Evolutionary conservation across 2,329 filamentous ascomycete genomes (phyloP), one percentile per base, ranked within the genome.

Genomic region (Phaeosphaeria sp.): DNA sequence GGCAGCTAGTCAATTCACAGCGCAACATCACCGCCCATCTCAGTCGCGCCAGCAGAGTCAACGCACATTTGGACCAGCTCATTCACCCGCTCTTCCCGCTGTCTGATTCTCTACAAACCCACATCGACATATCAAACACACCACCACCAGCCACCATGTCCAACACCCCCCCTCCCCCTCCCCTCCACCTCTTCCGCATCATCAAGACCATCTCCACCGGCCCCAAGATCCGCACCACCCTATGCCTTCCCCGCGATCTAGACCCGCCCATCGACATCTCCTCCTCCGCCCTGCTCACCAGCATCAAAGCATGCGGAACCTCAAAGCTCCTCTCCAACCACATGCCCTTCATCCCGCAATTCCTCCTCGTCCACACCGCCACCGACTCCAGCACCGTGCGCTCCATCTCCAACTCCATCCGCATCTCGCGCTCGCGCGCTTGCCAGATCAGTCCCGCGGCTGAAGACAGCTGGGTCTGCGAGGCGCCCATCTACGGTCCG

Each of bases 401-500:
- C n/a, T 2, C 6, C 2, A 11, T 21, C n/a, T 7, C 17, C 20
- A n/a, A 20, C 40, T 3, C 11, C 30, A 36, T 36, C 6, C 3
- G 6, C 6, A 36, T 13, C 15, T 13, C 30, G 30, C 30, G 30
- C 30, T 13, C 3, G 8, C 30, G 30, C 11, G 30, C 30, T 13
- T 39, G 22, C 30, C 54, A 61, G 51, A 20, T 57, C 13, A 58
- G 55, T 1, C 8, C 15, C 2, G 21, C 18, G 2, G n/a, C 56
- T 11, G 15, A 7, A 8, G 51, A 22, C 0, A 60, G 55, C 6
- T 68, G 54, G 47, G 18, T 53, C 1, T 54, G 48, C 50, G 24
- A 60, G 13, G 55, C 53, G 1, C 61, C 65, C 1, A 21, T 62
- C 8, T 66, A 65, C 21, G 60, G 60, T 1, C 46, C 48, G 3